Evolutionary conservation across 768 basidiomycete species (phyloP).

Genomic region (Podaxis sp.): DNA sequence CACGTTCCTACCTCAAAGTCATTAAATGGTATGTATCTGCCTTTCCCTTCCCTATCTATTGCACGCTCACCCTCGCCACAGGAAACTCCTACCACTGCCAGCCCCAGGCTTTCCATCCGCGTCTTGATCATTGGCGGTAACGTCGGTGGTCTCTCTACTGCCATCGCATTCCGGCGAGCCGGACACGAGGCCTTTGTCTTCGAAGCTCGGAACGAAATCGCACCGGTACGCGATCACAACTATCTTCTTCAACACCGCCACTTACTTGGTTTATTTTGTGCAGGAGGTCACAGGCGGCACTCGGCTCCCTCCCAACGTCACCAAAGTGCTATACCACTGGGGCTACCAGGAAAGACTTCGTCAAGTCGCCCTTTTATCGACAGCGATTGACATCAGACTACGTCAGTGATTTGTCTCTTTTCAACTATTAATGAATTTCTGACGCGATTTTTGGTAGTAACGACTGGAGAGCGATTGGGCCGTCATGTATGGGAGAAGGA

Average conservation of each 20-base stretch:
- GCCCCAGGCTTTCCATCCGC: constrained; percentile 23
- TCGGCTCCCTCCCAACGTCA: constrained; percentile 48
- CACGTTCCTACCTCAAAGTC: not conserved
- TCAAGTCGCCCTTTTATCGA: constrained; percentile 22
- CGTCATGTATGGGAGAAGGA: constrained; percentile 51
- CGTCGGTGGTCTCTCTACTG: constrained; percentile 52
- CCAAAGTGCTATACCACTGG: constrained; percentile 58
- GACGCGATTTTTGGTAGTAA: constrained; percentile 30
- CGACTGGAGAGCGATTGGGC: constrained; percentile 49
- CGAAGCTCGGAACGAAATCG: constrained; percentile 28
- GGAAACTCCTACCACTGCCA: not conserved
- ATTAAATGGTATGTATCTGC: not conserved
- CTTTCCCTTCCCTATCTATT: not conserved
- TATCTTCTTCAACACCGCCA: not conserved
- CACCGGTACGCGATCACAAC: not conserved
- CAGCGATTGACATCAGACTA: constrained; percentile 21
- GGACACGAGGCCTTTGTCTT: constrained; percentile 57
- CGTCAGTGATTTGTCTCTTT: constrained; percentile 14
- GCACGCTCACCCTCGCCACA: not conserved
- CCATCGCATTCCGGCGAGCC: constrained; percentile 48
- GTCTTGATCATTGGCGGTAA: constrained; percentile 41
- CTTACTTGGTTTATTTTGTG: not conserved
- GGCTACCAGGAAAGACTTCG: constrained; percentile 33
- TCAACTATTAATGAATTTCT: not conserved
- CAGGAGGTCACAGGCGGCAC: constrained; percentile 25